Conservation (phyloP, 2,329 filamentous ascomycete species). For the Incumbomyces lentus region DNA sequence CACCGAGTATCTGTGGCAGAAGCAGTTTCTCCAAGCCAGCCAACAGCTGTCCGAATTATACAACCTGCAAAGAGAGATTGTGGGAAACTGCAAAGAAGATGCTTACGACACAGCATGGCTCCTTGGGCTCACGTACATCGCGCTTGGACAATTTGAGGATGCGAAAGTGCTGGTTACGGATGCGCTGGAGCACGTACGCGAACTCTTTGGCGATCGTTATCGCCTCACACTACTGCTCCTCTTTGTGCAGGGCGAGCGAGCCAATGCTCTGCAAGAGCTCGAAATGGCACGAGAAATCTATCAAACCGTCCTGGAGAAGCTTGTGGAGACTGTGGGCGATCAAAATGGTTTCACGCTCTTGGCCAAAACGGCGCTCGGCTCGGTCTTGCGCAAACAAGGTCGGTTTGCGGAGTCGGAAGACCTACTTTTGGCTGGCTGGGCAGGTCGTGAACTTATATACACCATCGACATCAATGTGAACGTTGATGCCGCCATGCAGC, state of each 20-base stretch:
- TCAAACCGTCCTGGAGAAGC: not conserved
- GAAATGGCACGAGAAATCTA: not conserved
- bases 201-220: not conserved
- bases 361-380: not conserved
- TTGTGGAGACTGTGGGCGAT: not conserved
- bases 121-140: not conserved
- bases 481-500: slow-evolving; percentile 4
- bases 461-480: not conserved
- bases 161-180: not conserved
- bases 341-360: not conserved
- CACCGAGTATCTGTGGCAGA: slow-evolving; percentile 1
- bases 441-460: not conserved
- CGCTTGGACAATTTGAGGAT: not conserved
- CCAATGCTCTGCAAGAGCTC: not conserved
- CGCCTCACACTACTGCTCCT: not conserved
- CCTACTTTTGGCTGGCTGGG: not conserved
- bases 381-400: slow-evolving; percentile 5
- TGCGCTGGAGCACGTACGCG: not conserved
- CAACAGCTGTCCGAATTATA: not conserved
- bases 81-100: not conserved
- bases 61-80: not conserved
- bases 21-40: not conserved
- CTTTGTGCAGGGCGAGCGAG: not conserved
- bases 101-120: not conserved
- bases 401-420: not conserved